A percentile compares a stretch with the other conserved stretches of the same genome.
Evolutionary conservation across 1,139 yeast species (phyloP).

Genomic region (Pichiaceae sp.): DNA sequence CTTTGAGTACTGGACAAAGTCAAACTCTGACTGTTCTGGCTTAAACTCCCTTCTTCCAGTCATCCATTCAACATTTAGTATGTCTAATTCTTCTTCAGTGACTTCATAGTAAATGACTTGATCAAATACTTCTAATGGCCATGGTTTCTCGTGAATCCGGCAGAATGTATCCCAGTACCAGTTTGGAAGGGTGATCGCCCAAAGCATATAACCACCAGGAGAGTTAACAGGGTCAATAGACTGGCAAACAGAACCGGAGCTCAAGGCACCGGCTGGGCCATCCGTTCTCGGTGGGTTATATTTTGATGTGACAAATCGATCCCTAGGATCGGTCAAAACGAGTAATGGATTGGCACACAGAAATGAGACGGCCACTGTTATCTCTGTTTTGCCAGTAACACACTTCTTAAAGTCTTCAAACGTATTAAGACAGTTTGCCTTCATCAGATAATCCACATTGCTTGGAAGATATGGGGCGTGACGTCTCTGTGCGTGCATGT

Average conservation of each 20-base stretch:
- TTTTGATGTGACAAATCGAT: constrained; percentile 27
- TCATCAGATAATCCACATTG: constrained; percentile 27
- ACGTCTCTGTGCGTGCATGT: constrained; percentile 30
- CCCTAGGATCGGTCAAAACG: constrained; percentile 29
- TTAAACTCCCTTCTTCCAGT: constrained; percentile 25
- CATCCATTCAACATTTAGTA: constrained; percentile 22
- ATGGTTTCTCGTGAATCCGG: constrained; percentile 25
- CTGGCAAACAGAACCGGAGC: constrained; percentile 28
- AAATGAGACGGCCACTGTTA: constrained; percentile 30
- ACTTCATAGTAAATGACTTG: constrained; percentile 32
- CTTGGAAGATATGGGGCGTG: constrained; percentile 31
- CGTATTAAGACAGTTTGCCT: constrained; percentile 24
- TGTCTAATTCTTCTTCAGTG: constrained; percentile 21
- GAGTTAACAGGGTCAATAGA: constrained; percentile 31
- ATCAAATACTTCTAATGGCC: constrained; percentile 30
- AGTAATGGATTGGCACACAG: constrained; percentile 30
- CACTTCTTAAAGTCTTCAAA: constrained; percentile 25
- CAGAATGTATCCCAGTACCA: constrained; percentile 31
- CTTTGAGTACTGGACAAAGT: constrained; percentile 23
- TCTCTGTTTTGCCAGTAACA: constrained; percentile 26
- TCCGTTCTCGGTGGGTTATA: constrained; percentile 32
- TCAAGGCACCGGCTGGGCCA: constrained; percentile 31
- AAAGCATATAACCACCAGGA: constrained; percentile 34
- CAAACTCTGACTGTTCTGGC: constrained; percentile 22
- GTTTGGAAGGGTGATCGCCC: constrained; percentile 31